Conservation (phyloP, 768 basidiomycete species). For the Podaxis carcinomalis region DNA sequence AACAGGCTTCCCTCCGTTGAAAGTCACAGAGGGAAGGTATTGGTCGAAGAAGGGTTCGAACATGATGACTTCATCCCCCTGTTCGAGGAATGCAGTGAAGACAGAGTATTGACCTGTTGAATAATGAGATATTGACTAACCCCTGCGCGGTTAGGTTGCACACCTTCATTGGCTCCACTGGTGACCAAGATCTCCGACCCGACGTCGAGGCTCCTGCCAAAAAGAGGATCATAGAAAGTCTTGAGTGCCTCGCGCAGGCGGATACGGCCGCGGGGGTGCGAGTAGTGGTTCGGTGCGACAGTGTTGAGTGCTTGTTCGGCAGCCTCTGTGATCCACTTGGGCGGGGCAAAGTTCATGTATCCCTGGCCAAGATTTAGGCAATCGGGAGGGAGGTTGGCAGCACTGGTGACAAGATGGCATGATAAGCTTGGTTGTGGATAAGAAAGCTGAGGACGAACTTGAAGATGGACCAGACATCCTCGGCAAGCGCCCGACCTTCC, state of each 20-base stretch:
- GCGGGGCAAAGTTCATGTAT: conserved; percentile 92
- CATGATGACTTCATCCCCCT: conserved; percentile 96
- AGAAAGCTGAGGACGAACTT: conserved; percentile 44
- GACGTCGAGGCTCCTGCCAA: conserved; percentile 67
- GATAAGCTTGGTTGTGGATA: conserved; percentile 5
- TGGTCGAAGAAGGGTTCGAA: conserved; percentile 99
- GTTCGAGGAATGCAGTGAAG: conserved; percentile 86
- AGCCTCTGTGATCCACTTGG: conserved; percentile 71
- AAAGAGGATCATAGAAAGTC: conserved; percentile 68
- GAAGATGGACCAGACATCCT: conserved; percentile 92
- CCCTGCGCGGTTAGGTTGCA: neutral
- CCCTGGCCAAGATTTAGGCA: conserved; percentile 95
- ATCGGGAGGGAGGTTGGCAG: conserved; percentile 81
- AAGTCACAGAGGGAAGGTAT: conserved; percentile 87
- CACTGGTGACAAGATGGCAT: conserved; percentile 41
- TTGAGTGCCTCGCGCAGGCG: conserved; percentile 88
- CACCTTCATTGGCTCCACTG: conserved; percentile 96
- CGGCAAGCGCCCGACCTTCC: conserved; percentile 72
- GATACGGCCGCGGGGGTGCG: conserved; percentile 85
- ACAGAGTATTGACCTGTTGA: conserved; percentile 86
- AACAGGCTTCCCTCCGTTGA: conserved; percentile 90
- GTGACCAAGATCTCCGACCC: conserved; percentile 91
- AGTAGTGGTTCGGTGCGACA: conserved; percentile 78
- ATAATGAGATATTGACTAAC: neutral
- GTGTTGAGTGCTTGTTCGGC: conserved; percentile 63